Conservation (phyloP, 805 yeast species). For the Metschnikowia continentalis region DNA sequence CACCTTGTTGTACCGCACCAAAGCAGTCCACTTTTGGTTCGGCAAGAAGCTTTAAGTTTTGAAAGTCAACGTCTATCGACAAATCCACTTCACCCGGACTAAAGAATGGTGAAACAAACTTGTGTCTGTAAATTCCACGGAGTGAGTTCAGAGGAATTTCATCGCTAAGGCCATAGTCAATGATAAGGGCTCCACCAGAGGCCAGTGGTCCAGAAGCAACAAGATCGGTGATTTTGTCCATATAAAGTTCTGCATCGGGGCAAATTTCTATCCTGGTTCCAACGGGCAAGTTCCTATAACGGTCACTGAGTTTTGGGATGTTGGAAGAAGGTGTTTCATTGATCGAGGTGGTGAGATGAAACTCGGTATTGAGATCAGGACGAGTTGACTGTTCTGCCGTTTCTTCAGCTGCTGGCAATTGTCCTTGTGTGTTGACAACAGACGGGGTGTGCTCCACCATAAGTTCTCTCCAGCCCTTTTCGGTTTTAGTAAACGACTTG, state of each 20-base stretch:
- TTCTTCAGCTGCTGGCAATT: constrained; percentile 19
- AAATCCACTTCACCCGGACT: constrained; percentile 78
- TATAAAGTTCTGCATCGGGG: constrained; percentile 62
- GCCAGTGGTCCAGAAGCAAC: constrained; percentile 31
- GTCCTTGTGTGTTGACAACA: constrained; percentile 32
- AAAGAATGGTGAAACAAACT: constrained; percentile 69
- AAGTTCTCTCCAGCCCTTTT: constrained; percentile 75
- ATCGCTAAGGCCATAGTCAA: constrained; percentile 71
- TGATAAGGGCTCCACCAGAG: constrained; percentile 61
- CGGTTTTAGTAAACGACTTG: constrained; percentile 57
- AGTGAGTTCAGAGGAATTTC: constrained; percentile 68
- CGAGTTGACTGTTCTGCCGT: constrained; percentile 2
- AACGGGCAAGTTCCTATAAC: constrained; percentile 52
- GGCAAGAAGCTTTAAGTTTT: constrained; percentile 39
- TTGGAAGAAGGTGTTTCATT: constrained; percentile 59
- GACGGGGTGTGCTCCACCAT: constrained; percentile 54
- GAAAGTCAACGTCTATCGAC: constrained; percentile 81
- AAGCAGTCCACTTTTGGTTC: constrained; percentile 24
- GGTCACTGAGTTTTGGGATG: constrained; percentile 46
- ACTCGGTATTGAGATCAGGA: constrained; percentile 27
- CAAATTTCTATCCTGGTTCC: constrained; percentile 68
- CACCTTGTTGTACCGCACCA: constrained; percentile 74
- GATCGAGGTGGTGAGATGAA: constrained; percentile 55
- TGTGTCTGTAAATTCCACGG: constrained; percentile 69
- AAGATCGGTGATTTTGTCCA: constrained; percentile 49